Conservation (phyloP, 495 filamentous ascomycete species). For the Chaetomium tenue region DNA sequence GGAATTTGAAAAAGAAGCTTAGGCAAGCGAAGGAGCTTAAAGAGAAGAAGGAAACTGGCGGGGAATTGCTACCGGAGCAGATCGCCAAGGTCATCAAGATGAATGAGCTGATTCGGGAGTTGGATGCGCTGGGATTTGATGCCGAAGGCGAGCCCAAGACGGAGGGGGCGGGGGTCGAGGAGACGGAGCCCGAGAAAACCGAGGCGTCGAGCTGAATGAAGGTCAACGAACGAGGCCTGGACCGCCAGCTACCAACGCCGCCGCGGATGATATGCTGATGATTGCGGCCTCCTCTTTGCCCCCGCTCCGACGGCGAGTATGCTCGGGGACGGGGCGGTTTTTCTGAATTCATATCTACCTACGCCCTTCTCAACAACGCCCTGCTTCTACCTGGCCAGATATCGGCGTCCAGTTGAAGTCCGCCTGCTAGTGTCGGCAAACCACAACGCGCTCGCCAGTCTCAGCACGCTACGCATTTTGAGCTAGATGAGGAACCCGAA, state of each 20-base stretch:
- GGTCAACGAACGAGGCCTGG: not conserved
- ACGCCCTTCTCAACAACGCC: not conserved
- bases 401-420: not conserved
- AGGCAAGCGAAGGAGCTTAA: constrained; percentile 87
- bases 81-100: constrained; percentile 97
- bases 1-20: constrained; percentile 93
- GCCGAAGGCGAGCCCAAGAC: constrained; percentile 51
- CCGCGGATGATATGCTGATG: not conserved
- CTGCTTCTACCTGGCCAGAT: not conserved
- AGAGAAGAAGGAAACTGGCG: constrained; percentile 85
- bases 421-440: no score
- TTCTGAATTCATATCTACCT: no score
- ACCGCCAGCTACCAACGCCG: not conserved
- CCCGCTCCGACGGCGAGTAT: no score
- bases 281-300: not conserved
- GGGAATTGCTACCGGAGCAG: constrained; percentile 83
- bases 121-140: constrained; percentile 85
- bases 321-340: not conserved
- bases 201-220: not conserved
- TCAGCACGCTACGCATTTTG: no score
- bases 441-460: no score
- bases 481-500: no score
- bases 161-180: not conserved
- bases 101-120: constrained; percentile 83
- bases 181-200: not conserved